A percentile compares a stretch with the other conserved stretches of the same genome.
Conservation (phyloP, 73 alveolate genomes). For the Paramecium sexaurelia region DNA sequence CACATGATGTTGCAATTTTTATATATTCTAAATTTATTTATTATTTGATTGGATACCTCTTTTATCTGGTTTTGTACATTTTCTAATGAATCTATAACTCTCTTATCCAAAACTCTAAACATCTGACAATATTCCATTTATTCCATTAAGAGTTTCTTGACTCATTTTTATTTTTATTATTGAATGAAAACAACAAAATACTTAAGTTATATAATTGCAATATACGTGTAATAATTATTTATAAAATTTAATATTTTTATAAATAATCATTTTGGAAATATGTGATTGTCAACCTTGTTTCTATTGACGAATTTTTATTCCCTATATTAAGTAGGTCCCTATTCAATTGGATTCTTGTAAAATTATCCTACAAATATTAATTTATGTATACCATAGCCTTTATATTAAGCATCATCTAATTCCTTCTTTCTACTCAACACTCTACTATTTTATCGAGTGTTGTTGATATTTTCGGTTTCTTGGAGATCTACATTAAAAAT, state of each 20-base stretch:
- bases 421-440: not conserved
- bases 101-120: conserved; percentile 78
- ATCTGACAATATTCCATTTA: conserved; percentile 44
- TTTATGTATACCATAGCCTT: conserved; percentile 27
- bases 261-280: conserved; percentile 35
- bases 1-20: conserved; percentile 84
- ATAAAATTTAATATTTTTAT: not conserved
- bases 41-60: conserved; percentile 73
- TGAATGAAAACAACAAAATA: not conserved
- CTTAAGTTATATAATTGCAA: not conserved
- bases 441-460: not conserved
- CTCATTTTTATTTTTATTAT: conserved; percentile 37
- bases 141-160: conserved; percentile 59
- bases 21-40: conserved; percentile 73
- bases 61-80: conserved; percentile 87
- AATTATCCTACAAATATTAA: not conserved
- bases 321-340: not conserved
- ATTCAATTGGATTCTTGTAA: not conserved
- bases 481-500: conserved; percentile 26
- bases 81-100: conserved; percentile 76
- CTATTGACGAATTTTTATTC: conserved; percentile 43
- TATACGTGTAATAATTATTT: conserved; percentile 16
- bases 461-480: not conserved
- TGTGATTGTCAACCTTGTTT: not conserved
- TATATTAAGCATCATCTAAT: conserved; percentile 16